Evolutionary conservation across 768 basidiomycete species (phyloP), one percentile per base, ranked within the genome.

Genomic region (Russula vinacea): DNA sequence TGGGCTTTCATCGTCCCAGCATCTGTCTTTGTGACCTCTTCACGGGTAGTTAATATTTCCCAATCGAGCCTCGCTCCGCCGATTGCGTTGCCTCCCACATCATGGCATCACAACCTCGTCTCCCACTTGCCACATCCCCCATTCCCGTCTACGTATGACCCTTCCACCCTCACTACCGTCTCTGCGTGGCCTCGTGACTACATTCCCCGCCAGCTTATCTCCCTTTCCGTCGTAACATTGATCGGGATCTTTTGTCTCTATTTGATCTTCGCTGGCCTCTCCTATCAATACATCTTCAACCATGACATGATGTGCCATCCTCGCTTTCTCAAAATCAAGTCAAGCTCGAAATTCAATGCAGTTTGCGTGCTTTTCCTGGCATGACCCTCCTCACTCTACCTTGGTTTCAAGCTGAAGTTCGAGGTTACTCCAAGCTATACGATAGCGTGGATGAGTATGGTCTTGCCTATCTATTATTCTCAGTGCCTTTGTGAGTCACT

Each of bases 241-340:
- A 69, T 92, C 62, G 94, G 94, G 65, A 90, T 96, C 62, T 83
- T 89, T 70, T 26, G 87, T 55, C 81, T 99, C 53, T 99, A 99
- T 76, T 94, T 97, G 76, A 57, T 88, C 29, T 89, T 98, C 69
- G 94, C 94, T n/a, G 78, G 82, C 49, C 75, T 91, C 29, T 94
- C 93, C 3, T 99, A 92, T 77, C 76, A 76, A 50, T 87, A 81
- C 76, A 84, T 98, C 61, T 99, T 98, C 83, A 94, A 98, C 77
- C 89, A 90, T 71, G 90, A 89, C 24, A 97, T 90, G 93, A 95
- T 90, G 88, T 81, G 83, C 37, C 97, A 99, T 76, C 97, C 97
- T 0, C 84, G 91, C 35, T 99, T 95, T 78, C 79, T 97, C 51
- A 88, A 91, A 85, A 94, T 71, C 97, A 99, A 74, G 84, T 91